Conservation (phyloP, 2,329 filamentous ascomycete genomes). For the Cordyceps tenuipes region DNA sequence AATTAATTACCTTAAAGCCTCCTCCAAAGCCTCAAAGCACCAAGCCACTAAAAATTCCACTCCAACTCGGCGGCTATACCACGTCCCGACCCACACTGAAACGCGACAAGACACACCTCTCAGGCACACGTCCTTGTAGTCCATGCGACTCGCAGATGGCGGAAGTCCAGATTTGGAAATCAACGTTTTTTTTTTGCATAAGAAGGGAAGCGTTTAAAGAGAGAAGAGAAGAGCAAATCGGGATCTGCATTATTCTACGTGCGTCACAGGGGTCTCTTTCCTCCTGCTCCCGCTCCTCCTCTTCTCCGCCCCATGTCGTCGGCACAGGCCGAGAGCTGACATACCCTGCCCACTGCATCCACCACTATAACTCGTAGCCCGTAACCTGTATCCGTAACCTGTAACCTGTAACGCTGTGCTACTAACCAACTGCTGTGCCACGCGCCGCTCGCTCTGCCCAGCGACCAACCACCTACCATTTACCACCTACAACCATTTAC, state of each 20-base stretch:
- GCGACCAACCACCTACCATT: no score
- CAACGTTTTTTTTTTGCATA: no score
- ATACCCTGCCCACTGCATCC: not conserved
- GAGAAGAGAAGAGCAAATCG: no score
- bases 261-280: not conserved
- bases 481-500: no score
- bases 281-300: not conserved
- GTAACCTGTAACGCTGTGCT: no score
- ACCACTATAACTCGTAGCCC: not conserved
- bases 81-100: constrained; percentile 4
- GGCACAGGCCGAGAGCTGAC: not conserved
- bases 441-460: no score
- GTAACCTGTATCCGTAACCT: no score
- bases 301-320: not conserved
- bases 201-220: no score
- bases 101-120: constrained; percentile 1
- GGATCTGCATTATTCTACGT: not conserved
- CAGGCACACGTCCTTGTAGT: not conserved
- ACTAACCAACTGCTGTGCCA: no score
- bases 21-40: not conserved
- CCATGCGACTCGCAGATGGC: not conserved
- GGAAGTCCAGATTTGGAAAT: no score
- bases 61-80: constrained; percentile 7
- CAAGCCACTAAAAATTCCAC: not conserved
- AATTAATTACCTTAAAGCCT: no score